A percentile compares a stretch with the other conserved stretches of the same genome.
phyloP scores from a whole-genome alignment of 2,329 filamentous ascomycete species.

The Colletotrichum agaves region DNA sequence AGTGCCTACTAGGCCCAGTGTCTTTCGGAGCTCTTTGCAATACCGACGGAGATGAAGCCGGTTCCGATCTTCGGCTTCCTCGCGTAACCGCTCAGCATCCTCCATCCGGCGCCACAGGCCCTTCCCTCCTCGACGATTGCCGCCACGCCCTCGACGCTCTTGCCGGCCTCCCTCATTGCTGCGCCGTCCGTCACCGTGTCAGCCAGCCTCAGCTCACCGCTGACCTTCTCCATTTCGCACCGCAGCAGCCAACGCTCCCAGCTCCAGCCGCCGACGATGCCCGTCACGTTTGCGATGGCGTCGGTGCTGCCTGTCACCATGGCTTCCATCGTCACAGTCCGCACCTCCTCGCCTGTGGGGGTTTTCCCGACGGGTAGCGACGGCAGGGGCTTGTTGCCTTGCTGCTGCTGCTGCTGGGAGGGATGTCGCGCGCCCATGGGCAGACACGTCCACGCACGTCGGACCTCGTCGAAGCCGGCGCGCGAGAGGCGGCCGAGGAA shows the following conservation, averaged over 20 bases:
- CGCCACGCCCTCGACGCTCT: conserved; percentile 69
- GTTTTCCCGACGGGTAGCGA: conserved; percentile 44
- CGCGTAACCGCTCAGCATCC: conserved; percentile 71
- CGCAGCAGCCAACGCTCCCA: conserved; percentile 98
- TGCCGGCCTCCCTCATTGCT: conserved; percentile 66
- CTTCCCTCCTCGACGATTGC: conserved; percentile 73
- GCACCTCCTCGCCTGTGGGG: conserved; percentile 53
- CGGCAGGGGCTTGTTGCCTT: conserved; percentile 38
- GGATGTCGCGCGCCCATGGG: conserved; percentile 75
- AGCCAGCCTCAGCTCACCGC: conserved; percentile 71
- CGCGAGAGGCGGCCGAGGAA: conserved; percentile 81
- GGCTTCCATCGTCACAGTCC: conserved; percentile 68
- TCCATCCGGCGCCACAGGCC: conserved; percentile 66
- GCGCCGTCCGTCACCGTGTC: conserved; percentile 63
- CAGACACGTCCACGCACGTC: conserved; percentile 88
- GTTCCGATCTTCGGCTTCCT: conserved; percentile 63
- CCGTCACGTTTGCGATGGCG: conserved; percentile 78
- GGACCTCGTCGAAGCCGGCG: conserved; percentile 82
- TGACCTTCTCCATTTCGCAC: conserved; percentile 81
- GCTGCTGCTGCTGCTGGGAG: conserved; percentile 45
- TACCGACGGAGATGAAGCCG: conserved; percentile 48
- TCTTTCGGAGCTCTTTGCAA: not conserved
- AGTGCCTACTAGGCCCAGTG: not conserved
- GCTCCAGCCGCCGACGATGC: conserved; percentile 85
- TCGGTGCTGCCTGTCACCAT: conserved; percentile 72